Percentiles rank a stretch among this genome's conserved stretches.
phyloP scores from a whole-genome alignment of 805 yeast genomes.

The Saccharomyces kudriavzevii region DNA sequence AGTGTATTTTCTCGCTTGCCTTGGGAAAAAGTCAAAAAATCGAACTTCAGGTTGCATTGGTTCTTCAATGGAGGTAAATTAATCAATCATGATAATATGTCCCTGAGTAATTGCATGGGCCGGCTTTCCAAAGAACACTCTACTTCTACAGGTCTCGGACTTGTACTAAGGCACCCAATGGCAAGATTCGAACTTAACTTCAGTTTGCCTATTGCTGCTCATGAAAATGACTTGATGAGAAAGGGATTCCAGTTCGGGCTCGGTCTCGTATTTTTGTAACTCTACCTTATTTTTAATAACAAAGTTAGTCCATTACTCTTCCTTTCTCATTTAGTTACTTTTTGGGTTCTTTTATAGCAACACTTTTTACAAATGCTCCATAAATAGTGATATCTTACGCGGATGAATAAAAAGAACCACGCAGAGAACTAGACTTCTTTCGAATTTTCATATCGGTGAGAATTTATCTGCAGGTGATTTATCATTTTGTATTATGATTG shows the following conservation, averaged over 20 bases:
- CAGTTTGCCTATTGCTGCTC: slow-evolving; percentile 50
- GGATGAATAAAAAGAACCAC: too few species aligned
- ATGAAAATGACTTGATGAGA: slow-evolving; percentile 41
- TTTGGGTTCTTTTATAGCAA: background rate
- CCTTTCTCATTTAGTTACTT: background rate
- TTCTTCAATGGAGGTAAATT: slow-evolving; percentile 62
- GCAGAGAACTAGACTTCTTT: too few species aligned
- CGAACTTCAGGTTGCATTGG: slow-evolving; percentile 54
- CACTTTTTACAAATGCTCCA: background rate
- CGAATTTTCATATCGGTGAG: too few species aligned
- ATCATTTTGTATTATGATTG: too few species aligned
- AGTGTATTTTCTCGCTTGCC: slow-evolving; percentile 59
- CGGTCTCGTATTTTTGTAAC: slow-evolving; percentile 49
- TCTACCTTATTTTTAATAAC: background rate
- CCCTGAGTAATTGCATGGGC: slow-evolving; percentile 14
- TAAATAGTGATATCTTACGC: too few species aligned
- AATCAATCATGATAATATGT: slow-evolving; percentile 28
- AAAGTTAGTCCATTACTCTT: background rate
- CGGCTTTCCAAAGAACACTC: slow-evolving; percentile 38
- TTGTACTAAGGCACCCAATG: slow-evolving; percentile 52
- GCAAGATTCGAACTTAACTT: slow-evolving; percentile 64
- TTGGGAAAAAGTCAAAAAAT: slow-evolving; percentile 31
- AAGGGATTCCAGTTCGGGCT: slow-evolving; percentile 65
- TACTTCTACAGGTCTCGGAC: slow-evolving; percentile 49
- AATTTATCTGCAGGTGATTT: too few species aligned